Evolutionary conservation across 768 basidiomycete species (phyloP).

Genomic region (Kwoniella sp.): DNA sequence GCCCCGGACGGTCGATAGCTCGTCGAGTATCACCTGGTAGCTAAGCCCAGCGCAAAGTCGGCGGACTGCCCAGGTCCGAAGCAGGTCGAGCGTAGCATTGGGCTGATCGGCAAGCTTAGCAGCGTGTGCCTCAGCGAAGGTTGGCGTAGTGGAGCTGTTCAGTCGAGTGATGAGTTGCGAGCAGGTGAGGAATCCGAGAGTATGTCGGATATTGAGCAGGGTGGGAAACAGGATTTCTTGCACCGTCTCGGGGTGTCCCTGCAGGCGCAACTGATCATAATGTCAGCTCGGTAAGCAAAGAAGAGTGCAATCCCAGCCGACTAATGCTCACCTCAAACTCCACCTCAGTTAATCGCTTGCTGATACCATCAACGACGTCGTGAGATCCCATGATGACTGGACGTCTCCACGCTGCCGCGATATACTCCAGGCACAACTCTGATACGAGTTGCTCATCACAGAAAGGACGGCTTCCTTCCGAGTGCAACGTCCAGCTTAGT

Average conservation of each 20-base stretch:
- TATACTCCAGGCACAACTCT: slow-evolving; percentile 33
- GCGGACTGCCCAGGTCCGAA: slow-evolving; percentile 5
- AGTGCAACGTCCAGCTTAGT: neutral
- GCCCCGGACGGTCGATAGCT: neutral
- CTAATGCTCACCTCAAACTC: slow-evolving; percentile 32
- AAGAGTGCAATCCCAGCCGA: neutral
- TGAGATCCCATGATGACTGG: no score
- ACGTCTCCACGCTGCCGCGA: slow-evolving; percentile 21
- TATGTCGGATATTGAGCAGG: slow-evolving; percentile 28
- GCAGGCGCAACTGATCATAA: neutral
- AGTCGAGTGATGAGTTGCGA: slow-evolving; percentile 28
- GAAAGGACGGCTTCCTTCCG: neutral
- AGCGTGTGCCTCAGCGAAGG: neutral
- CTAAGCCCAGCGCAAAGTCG: slow-evolving; percentile 6
- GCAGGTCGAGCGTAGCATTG: no score
- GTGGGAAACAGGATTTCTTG: slow-evolving; percentile 18
- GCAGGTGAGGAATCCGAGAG: slow-evolving; percentile 27
- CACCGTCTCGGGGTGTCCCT: slow-evolving; percentile 6
- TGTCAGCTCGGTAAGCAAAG: neutral
- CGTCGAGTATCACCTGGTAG: neutral
- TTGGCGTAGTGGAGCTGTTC: slow-evolving; percentile 6
- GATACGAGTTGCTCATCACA: slow-evolving; percentile 13
- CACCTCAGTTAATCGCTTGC: slow-evolving; percentile 30
- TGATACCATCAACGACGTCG: slow-evolving; percentile 24
- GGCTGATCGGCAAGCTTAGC: neutral